Conservation (phyloP, 768 basidiomycete genomes). For the Serendipita sp. region DNA sequence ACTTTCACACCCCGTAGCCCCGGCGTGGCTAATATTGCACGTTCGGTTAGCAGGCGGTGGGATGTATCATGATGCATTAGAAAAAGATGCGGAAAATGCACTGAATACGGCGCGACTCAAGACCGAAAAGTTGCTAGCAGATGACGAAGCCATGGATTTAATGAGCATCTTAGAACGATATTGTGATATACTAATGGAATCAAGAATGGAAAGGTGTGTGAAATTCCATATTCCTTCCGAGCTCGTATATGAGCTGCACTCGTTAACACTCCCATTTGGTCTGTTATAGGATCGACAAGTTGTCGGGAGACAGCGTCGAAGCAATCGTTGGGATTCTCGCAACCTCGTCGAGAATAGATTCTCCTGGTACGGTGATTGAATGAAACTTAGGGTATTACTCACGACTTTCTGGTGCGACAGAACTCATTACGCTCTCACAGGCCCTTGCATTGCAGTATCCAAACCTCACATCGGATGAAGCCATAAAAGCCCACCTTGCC, state of each 20-base stretch:
- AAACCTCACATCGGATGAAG: neutral
- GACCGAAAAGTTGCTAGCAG: neutral
- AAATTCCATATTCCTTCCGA: neutral
- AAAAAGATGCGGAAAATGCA: neutral
- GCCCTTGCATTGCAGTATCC: neutral
- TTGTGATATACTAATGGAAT: neutral
- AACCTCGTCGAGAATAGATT: conserved; percentile 3
- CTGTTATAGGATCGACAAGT: neutral
- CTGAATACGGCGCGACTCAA: neutral
- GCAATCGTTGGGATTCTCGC: neutral
- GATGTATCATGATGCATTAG: neutral
- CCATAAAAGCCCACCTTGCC: neutral
- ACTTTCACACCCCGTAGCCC: neutral
- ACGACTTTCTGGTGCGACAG: neutral
- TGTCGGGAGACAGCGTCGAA: neutral
- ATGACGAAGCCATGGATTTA: neutral
- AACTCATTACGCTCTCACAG: neutral
- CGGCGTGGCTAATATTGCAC: too few relatives aligned
- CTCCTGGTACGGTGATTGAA: neutral
- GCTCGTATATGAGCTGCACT: too few relatives aligned
- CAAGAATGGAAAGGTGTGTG: neutral
- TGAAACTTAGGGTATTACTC: neutral
- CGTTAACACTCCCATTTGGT: too few relatives aligned
- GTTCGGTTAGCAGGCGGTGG: neutral
- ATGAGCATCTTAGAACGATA: neutral